A percentile compares a stretch with the other conserved stretches of the same genome.
phyloP scores from a whole-genome alignment of 1,139 yeast genomes.

The Magnusiomyces tetraspermus region DNA sequence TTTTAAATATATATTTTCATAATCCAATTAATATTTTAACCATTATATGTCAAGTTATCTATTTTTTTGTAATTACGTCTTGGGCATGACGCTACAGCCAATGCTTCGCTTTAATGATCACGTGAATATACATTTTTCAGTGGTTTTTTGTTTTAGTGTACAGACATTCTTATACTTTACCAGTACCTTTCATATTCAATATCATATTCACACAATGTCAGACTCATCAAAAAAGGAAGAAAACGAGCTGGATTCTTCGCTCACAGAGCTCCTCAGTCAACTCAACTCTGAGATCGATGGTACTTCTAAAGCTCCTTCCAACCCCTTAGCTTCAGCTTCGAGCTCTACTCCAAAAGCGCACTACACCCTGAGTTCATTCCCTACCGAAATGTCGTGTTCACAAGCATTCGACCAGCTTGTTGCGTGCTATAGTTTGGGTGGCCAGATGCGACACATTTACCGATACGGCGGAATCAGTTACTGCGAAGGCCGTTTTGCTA shows the following conservation, averaged over 20 bases:
- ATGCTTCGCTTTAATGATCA: too few relatives aligned
- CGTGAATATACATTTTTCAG: too few relatives aligned
- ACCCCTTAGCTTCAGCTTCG: not conserved
- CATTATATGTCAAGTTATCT: too few relatives aligned
- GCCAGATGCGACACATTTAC: constrained; percentile 73
- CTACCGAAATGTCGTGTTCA: constrained; percentile 49
- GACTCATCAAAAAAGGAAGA: constrained; percentile 4
- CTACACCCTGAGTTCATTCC: constrained; percentile 23
- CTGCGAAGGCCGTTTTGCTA: constrained; percentile 61
- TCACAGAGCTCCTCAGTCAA: constrained; percentile 17
- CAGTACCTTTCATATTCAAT: too few relatives aligned
- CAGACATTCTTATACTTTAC: too few relatives aligned
- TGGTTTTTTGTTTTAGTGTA: too few relatives aligned
- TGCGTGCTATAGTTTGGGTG: constrained; percentile 82
- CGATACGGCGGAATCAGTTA: constrained; percentile 68
- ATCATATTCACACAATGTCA: too few relatives aligned
- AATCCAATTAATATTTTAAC: too few relatives aligned
- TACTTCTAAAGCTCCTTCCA: not conserved
- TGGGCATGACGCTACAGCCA: too few relatives aligned
- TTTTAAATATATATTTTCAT: too few relatives aligned
- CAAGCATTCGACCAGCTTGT: constrained; percentile 83
- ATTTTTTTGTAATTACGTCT: too few relatives aligned
- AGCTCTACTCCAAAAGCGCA: constrained; percentile 1
- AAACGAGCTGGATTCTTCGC: constrained; percentile 13
- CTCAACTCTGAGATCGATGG: constrained; percentile 18